Conservation (phyloP, 495 filamentous ascomycete genomes). For the Aspergillus funiculosus region DNA sequence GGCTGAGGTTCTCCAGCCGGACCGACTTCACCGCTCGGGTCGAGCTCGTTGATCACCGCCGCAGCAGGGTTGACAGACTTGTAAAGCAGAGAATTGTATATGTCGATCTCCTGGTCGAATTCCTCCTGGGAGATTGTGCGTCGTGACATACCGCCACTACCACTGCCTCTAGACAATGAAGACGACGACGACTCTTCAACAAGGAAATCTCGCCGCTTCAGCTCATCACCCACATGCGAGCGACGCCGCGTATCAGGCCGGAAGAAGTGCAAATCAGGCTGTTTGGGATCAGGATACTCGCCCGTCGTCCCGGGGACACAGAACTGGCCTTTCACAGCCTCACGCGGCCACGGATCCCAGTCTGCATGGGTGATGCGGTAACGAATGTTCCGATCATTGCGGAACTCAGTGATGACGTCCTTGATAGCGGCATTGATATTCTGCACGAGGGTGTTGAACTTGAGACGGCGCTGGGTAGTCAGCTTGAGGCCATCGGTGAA, state of each 20-base stretch:
- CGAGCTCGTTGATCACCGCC: not conserved
- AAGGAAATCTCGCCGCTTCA: not conserved
- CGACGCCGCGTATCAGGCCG: slow-evolving; percentile 17
- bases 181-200: no score
- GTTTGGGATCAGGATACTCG: slow-evolving; percentile 19
- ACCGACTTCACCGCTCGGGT: no score
- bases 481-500: slow-evolving; percentile 1
- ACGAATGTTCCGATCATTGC: not conserved
- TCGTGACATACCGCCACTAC: no score
- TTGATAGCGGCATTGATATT: slow-evolving; percentile 20
- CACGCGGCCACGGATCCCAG: slow-evolving; percentile 21
- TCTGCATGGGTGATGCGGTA: slow-evolving; percentile 14
- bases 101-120: not conserved
- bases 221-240: not conserved
- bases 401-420: slow-evolving; percentile 12
- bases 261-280: slow-evolving; percentile 21
- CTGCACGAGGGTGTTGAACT: slow-evolving; percentile 23
- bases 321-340: slow-evolving; percentile 20
- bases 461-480: slow-evolving; percentile 17
- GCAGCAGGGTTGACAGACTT: not conserved
- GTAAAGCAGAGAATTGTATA: not conserved
- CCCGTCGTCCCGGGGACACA: slow-evolving; percentile 18
- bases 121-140: no score
- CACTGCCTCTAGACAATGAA: no score
- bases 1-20: not conserved